Evolutionary conservation across 768 basidiomycete genomes (phyloP), one percentile per base, ranked within the genome.

Genomic region (Russula sp.): DNA sequence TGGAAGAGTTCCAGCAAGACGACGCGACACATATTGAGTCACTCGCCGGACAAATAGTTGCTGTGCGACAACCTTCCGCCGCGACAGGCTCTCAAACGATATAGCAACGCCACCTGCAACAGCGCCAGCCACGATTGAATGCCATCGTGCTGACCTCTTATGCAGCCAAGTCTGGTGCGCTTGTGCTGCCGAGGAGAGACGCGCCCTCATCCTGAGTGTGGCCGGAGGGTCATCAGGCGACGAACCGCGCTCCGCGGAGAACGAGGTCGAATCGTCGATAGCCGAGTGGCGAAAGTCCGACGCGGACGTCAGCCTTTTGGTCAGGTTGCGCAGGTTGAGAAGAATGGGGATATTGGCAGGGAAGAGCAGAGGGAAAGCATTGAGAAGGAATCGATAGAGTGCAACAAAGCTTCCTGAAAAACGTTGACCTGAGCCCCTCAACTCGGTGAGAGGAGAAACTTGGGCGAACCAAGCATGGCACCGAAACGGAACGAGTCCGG

Each of bases 31-130:
- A 61, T 34, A 32, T 1, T 5, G 44, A 2, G 10, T 32, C 8
- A 76, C 85, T 55, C 61, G 86, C 91, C 93, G 84, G 56, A 96
- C 93, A 75, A 96, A 91, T 68, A 94, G 71, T 73, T 95, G 94
- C 69, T 95, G 92, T 0, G 88, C 88, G 65, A 94, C 88, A 18
- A 82, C 81, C 16, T 78, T 74, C 61, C 90, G 77, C 40, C 89
- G 73, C 2, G 80, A 79, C 64, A 76, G 78, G 71, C 84, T 91
- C 77, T 94, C 93, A 72, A 87, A 91, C 71, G 87, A 77, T 48
- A 96, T 84, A 2, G 86, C 86, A 3, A 88, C 62, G 2, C 82
- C 84, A 14, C 91, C 91, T 0, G 89, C 85, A 22, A 91, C 66
- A 0, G 86, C 81, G 9, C 93, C 93, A 1, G 94, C 92, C 18